Conservation (phyloP, 2,329 filamentous ascomycete species). For the Daldinia sp. region DNA sequence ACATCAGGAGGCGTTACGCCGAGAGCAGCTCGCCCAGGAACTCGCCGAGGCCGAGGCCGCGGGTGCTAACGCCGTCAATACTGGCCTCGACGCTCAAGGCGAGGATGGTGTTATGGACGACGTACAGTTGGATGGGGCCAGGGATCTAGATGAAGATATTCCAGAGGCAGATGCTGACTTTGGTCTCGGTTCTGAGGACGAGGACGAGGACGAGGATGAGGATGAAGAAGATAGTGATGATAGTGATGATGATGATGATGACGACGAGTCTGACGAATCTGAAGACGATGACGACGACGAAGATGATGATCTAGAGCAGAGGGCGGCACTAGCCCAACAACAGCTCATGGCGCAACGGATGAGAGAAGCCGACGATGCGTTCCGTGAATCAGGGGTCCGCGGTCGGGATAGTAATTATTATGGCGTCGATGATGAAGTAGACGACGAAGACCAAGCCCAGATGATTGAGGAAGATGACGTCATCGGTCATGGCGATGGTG, state of each 20-base stretch:
- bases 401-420: conserved; percentile 62
- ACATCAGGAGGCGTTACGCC: conserved; percentile 75
- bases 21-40: conserved; percentile 76
- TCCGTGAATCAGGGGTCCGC: conserved; percentile 65
- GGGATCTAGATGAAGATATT: conserved; percentile 77
- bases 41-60: conserved; percentile 72
- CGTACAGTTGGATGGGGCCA: conserved; percentile 62
- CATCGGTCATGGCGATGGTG: conserved; percentile 47
- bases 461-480: conserved; percentile 72
- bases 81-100: conserved; percentile 22
- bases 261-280: conserved; percentile 19
- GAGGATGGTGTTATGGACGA: conserved; percentile 61
- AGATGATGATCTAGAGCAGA: conserved; percentile 45
- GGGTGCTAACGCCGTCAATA: conserved; percentile 48
- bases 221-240: conserved; percentile 49
- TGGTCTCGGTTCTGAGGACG: conserved; percentile 57
- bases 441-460: conserved; percentile 64
- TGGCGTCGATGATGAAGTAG: conserved; percentile 61
- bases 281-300: conserved; percentile 51
- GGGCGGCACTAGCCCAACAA: conserved; percentile 51
- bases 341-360: conserved; percentile 60
- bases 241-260: conserved; percentile 53
- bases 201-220: conserved; percentile 50
- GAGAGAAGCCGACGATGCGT: conserved; percentile 67
- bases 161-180: conserved; percentile 70